Conservation (phyloP, 352 stramenopile genomes). For the Phytophthora cajani region DNA sequence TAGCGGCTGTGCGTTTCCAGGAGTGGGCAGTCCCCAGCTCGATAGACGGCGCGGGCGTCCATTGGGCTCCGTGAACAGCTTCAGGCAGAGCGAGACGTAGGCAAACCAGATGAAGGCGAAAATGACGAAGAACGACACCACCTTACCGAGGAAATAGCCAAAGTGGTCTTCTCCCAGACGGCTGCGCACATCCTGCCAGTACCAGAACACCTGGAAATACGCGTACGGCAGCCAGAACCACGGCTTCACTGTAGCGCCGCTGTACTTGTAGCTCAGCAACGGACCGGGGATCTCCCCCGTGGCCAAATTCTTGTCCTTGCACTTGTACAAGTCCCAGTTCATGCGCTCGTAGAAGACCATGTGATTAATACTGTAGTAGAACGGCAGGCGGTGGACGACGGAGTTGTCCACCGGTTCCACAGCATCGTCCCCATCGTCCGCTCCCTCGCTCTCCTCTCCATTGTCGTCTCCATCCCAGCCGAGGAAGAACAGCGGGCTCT, state of each 20-base stretch:
- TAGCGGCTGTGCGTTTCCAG: slow-evolving; percentile 57
- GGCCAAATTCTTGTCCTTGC: slow-evolving; percentile 73
- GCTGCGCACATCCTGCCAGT: slow-evolving; percentile 75
- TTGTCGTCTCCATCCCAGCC: slow-evolving; percentile 50
- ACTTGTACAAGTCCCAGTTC: slow-evolving; percentile 89
- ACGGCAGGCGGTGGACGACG: slow-evolving; percentile 75
- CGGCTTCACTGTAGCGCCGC: slow-evolving; percentile 71
- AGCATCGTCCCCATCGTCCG: slow-evolving; percentile 38
- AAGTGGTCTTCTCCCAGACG: slow-evolving; percentile 70
- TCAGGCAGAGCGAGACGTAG: slow-evolving; percentile 74
- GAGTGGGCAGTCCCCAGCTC: slow-evolving; percentile 61
- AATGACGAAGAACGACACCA: slow-evolving; percentile 66
- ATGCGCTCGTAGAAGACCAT: slow-evolving; percentile 90
- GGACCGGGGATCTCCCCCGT: slow-evolving; percentile 68
- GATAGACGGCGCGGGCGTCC: slow-evolving; percentile 66
- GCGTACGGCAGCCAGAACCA: slow-evolving; percentile 85
- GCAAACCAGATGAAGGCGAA: slow-evolving; percentile 70
- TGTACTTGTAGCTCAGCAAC: slow-evolving; percentile 85
- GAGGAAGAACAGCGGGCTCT: slow-evolving; percentile 78
- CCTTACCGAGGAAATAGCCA: slow-evolving; percentile 61
- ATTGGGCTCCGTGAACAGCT: slow-evolving; percentile 70
- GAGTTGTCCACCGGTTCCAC: slow-evolving; percentile 40
- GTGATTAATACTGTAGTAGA: slow-evolving; percentile 90
- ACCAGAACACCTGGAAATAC: slow-evolving; percentile 88
- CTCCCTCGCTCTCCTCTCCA: slow-evolving; percentile 36